These are phyloP conservation scores for Fusarium ramigenum DNA, from an alignment of 2,329 filamentous ascomycete genomes.

Conservation along the genomic window DNA sequence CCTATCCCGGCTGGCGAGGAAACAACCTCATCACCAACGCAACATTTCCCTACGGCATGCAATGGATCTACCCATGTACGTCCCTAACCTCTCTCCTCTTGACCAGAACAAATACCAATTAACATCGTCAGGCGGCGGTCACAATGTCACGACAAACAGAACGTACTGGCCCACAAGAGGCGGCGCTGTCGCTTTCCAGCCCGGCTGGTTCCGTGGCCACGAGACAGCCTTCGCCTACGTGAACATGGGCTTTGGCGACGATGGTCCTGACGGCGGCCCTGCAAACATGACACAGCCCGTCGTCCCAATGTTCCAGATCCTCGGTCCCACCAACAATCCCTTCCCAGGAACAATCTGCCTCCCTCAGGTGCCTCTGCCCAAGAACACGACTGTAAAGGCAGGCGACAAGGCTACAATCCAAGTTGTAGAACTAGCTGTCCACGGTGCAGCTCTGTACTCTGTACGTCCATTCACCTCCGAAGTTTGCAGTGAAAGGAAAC, in stretches of 20 bases:
- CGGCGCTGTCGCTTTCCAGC: conserved; percentile 89
- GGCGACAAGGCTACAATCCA: conserved; percentile 95
- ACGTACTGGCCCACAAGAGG: conserved; percentile 91
- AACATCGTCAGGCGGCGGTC: conserved; percentile 76
- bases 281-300: conserved; percentile 89
- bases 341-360: conserved; percentile 91
- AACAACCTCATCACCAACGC: conserved; percentile 85
- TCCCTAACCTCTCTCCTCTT: conserved; percentile 27
- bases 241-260: conserved; percentile 86
- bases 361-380: conserved; percentile 86
- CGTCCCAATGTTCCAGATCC: conserved; percentile 81
- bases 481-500: no score
- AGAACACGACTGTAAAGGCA: conserved; percentile 72
- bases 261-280: conserved; percentile 71
- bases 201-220: conserved; percentile 96
- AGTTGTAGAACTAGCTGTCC: conserved; percentile 81
- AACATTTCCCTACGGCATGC: conserved; percentile 87
- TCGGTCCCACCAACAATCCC: conserved; percentile 82
- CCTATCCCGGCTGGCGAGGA: conserved; percentile 87
- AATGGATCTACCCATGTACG: conserved; percentile 96
- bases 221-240: conserved; percentile 83
- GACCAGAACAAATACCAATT: neutral
- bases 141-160: conserved; percentile 79
- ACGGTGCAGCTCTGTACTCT: conserved; percentile 84
- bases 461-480: conserved; percentile 57